These are phyloP conservation scores for Mycena vulgaris DNA, from an alignment of 768 basidiomycete genomes.

Conservation along the genomic window DNA sequence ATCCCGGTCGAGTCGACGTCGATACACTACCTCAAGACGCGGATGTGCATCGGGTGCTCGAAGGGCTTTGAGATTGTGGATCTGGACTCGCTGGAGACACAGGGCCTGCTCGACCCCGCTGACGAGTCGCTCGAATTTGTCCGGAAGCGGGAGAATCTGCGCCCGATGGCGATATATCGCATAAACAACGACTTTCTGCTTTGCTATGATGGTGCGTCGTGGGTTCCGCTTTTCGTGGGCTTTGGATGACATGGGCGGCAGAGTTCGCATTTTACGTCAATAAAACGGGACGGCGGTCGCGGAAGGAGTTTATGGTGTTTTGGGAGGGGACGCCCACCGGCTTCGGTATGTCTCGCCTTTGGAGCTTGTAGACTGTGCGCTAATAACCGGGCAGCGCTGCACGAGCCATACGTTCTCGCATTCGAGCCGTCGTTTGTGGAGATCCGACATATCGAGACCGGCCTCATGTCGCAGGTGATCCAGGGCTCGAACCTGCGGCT, in stretches of 20 bases:
- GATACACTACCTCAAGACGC: conserved; percentile 97
- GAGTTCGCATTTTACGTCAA: conserved; percentile 99
- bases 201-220: conserved; percentile 91
- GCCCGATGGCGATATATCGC: conserved; percentile 97
- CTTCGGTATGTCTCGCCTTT: conserved; percentile 79
- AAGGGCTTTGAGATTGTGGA: conserved; percentile 99
- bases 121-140: conserved; percentile 96
- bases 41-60: conserved; percentile 96
- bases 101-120: conserved; percentile 93
- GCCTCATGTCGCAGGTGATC: conserved; percentile 93
- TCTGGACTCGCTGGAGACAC: conserved; percentile 96
- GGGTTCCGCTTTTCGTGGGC: neutral
- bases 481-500: conserved; percentile 92
- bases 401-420: conserved; percentile 96
- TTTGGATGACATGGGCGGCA: conserved; percentile 49
- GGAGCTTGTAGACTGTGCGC: neutral
- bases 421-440: conserved; percentile 98
- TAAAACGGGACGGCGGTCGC: conserved; percentile 92
- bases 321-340: conserved; percentile 97
- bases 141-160: conserved; percentile 86
- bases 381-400: conserved; percentile 73
- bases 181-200: conserved; percentile 97
- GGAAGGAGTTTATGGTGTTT: conserved; percentile 93
- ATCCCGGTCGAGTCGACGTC: conserved; percentile 98
- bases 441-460: conserved; percentile 95